These are phyloP conservation scores for Suillus cothurnatus DNA, from an alignment of 768 basidiomycete species.

Conservation along the genomic window DNA sequence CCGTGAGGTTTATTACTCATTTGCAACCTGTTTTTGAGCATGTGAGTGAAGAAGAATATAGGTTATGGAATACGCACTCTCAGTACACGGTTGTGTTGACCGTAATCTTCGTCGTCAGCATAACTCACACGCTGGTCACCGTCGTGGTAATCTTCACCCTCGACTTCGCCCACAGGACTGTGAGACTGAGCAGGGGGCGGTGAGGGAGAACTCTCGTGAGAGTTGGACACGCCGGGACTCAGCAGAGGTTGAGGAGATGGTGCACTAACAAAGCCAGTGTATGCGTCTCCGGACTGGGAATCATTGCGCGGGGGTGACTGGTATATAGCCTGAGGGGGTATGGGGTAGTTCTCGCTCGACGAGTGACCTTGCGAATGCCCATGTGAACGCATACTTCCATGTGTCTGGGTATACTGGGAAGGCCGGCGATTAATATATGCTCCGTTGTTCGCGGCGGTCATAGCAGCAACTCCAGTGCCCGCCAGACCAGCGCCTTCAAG, in stretches of 20 bases:
- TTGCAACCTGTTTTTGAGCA: not conserved
- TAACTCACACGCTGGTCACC: conserved; percentile 30
- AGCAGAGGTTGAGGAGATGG: conserved; percentile 9
- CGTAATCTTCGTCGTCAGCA: conserved; percentile 31
- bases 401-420: conserved; percentile 30
- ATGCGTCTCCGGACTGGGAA: conserved; percentile 28
- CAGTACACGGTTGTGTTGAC: conserved; percentile 28
- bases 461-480: conserved; percentile 16
- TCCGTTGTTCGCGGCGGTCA: conserved; percentile 11
- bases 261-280: conserved; percentile 25
- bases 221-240: conserved; percentile 21
- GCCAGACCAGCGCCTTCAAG: conserved; percentile 31
- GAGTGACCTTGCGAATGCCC: conserved; percentile 23
- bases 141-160: conserved; percentile 14
- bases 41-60: not conserved
- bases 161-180: conserved; percentile 11
- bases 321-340: conserved; percentile 27
- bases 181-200: conserved; percentile 18
- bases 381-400: conserved; percentile 24
- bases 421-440: conserved; percentile 25
- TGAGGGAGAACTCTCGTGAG: conserved; percentile 22
- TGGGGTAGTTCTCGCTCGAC: conserved; percentile 19
- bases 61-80: conserved; percentile 23
- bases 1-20: not conserved
- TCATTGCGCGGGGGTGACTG: conserved; percentile 26